These are phyloP conservation scores for Boeremia lycopersici DNA, from an alignment of 2,329 filamentous ascomycete species.

Conservation along the genomic window DNA sequence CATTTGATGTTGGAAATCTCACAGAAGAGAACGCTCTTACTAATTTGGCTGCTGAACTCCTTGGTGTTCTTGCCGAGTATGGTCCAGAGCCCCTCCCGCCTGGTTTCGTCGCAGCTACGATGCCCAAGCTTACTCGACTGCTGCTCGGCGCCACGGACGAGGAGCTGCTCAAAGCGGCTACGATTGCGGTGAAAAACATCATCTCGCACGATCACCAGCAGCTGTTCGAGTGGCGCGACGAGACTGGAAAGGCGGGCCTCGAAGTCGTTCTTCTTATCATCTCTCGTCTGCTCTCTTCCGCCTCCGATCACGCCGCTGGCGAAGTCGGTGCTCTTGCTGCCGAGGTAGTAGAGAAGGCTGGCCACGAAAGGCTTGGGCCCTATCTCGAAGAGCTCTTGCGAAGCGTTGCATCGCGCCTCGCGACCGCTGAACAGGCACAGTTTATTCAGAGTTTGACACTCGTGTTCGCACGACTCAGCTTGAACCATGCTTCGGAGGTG, in stretches of 20 bases:
- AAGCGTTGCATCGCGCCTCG: constrained; percentile 84
- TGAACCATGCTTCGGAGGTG: constrained; percentile 85
- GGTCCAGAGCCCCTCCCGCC: constrained; percentile 83
- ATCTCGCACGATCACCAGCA: constrained; percentile 89
- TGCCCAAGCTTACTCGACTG: constrained; percentile 85
- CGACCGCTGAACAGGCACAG: constrained; percentile 79
- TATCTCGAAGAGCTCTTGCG: constrained; percentile 86
- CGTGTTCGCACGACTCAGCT: constrained; percentile 88
- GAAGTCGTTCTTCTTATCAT: constrained; percentile 91
- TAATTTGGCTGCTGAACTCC: constrained; percentile 84
- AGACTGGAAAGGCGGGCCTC: constrained; percentile 77
- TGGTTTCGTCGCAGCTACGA: constrained; percentile 81
- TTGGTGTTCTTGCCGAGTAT: constrained; percentile 80
- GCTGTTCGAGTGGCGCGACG: constrained; percentile 83
- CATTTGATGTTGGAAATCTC: constrained; percentile 85
- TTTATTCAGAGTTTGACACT: constrained; percentile 97
- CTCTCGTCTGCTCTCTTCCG: constrained; percentile 81
- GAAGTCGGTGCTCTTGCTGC: constrained; percentile 94
- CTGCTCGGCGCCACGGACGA: constrained; percentile 85
- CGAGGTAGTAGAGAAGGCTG: constrained; percentile 93
- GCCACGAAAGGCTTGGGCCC: constrained; percentile 85
- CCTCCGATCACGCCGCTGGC: constrained; percentile 89
- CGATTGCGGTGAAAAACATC: constrained; percentile 86
- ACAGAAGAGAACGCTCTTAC: constrained; percentile 85
- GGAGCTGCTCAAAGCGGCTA: constrained; percentile 84